These are phyloP conservation scores for Colletotrichum aenigma DNA, from an alignment of 2,329 filamentous ascomycete genomes.

Conservation along the genomic window DNA sequence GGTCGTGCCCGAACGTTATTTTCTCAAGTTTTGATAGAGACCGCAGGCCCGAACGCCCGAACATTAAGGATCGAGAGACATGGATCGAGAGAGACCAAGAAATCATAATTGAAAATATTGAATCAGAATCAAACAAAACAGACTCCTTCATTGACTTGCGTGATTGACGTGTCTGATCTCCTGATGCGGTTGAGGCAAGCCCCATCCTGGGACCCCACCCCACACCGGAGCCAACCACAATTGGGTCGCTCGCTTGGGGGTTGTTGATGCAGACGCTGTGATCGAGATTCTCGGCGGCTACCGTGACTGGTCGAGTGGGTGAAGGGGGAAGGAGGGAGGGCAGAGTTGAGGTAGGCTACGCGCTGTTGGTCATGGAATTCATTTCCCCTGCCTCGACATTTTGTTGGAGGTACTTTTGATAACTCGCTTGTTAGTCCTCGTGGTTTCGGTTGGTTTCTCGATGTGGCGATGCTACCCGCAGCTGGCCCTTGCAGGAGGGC, in stretches of 20 bases:
- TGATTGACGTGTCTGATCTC: not conserved
- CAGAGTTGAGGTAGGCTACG: not conserved
- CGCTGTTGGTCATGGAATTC: not conserved
- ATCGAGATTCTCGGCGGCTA: not conserved
- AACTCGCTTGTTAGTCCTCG: not conserved
- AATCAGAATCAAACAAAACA: not conserved
- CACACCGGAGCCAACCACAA: not conserved
- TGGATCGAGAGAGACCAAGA: not conserved
- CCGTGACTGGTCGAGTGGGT: not conserved
- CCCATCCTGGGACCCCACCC: not conserved
- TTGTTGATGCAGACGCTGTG: not conserved
- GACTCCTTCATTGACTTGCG: not conserved
- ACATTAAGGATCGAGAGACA: not conserved
- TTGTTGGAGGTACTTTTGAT: not conserved
- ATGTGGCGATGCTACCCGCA: not conserved
- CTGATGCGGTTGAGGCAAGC: not conserved
- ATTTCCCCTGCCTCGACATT: not conserved
- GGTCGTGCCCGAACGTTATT: not conserved
- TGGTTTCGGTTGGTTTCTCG: not conserved
- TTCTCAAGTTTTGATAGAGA: not conserved
- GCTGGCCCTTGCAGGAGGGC: not conserved
- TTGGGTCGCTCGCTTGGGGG: not conserved
- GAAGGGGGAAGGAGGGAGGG: not conserved
- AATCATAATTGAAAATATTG: not conserved
- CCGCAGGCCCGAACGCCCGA: not conserved